phyloP scores from a whole-genome alignment of 2,329 filamentous ascomycete species.

The Exophiala calicioides region DNA sequence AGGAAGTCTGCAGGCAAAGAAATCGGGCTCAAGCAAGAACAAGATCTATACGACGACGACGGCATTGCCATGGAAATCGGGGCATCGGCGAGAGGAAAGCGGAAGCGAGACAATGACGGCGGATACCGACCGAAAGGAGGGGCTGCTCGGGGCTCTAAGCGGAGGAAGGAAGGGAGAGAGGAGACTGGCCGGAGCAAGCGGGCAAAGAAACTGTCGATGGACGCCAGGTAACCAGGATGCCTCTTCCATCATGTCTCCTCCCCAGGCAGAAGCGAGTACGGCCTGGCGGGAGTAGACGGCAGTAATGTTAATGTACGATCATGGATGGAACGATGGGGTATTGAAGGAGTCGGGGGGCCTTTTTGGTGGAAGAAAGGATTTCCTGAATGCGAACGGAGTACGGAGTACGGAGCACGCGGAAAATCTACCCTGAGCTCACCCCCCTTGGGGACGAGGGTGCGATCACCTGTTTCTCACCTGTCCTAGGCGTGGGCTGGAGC shows the following conservation, averaged over 20 bases:
- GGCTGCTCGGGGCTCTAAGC: conserved; percentile 40
- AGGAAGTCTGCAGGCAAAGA: conserved; percentile 36
- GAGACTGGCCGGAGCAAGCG: conserved; percentile 22
- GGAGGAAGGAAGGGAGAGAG: conserved; percentile 38
- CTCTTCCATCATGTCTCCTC: conserved; percentile 1
- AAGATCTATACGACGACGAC: conserved; percentile 47
- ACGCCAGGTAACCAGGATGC: conserved; percentile 16
- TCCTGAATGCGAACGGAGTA: too few relatives aligned
- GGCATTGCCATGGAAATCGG: conserved; percentile 40
- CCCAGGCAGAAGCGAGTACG: too few relatives aligned
- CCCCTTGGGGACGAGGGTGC: too few relatives aligned
- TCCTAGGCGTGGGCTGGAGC: too few relatives aligned
- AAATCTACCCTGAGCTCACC: too few relatives aligned
- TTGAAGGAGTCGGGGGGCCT: too few relatives aligned
- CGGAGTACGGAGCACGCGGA: too few relatives aligned
- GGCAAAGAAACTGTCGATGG: conserved; percentile 26
- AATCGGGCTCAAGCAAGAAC: conserved; percentile 35
- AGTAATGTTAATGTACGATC: too few relatives aligned
- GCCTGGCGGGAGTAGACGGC: too few relatives aligned
- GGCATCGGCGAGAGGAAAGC: conserved; percentile 41
- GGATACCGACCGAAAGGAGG: conserved; percentile 51
- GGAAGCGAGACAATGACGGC: conserved; percentile 51
- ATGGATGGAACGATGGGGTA: too few relatives aligned
- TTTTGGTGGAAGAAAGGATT: too few relatives aligned
- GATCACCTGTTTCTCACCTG: too few relatives aligned